Evolutionary conservation across 2,329 filamentous ascomycete genomes (phyloP).

Genomic region (Akanthomyces uredinophilus): DNA sequence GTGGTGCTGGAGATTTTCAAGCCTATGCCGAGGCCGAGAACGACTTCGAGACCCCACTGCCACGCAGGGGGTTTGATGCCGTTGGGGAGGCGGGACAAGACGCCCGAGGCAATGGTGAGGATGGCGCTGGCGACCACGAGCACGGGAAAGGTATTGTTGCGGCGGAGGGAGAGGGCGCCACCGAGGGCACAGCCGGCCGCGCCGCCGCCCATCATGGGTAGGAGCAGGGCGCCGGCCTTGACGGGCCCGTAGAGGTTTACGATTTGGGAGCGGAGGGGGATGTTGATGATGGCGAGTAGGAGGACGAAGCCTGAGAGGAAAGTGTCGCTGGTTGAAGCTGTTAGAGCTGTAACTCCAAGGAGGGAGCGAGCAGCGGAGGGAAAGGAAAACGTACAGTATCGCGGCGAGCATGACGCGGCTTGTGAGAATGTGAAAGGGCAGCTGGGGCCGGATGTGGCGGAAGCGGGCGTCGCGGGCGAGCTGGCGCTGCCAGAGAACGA

Average conservation of each 20-base stretch:
- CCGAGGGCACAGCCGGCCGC: constrained; percentile 19
- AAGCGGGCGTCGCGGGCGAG: constrained; percentile 15
- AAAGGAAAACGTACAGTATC: constrained; percentile 12
- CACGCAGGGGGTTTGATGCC: constrained; percentile 11
- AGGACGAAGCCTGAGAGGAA: constrained; percentile 21
- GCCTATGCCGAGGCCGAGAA: constrained; percentile 19
- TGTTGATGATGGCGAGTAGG: constrained; percentile 19
- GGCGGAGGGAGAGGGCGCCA: constrained; percentile 16
- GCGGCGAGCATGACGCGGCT: constrained; percentile 19
- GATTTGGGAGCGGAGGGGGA: constrained; percentile 22
- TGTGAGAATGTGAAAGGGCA: constrained; percentile 19
- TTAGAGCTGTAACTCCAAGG: neutral
- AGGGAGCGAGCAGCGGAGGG: neutral
- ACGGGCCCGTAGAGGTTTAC: constrained; percentile 21
- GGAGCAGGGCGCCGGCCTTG: constrained; percentile 20
- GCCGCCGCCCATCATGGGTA: constrained; percentile 21
- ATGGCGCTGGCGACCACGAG: constrained; percentile 18
- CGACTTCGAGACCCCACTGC: constrained; percentile 19
- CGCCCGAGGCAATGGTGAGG: constrained; percentile 17
- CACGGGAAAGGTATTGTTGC: constrained; percentile 19
- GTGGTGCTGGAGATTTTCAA: constrained; percentile 20
- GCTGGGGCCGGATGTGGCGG: constrained; percentile 17
- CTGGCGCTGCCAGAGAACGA: constrained; percentile 19
- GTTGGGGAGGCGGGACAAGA: constrained; percentile 17
- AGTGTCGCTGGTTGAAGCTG: constrained; percentile 14